phyloP scores from a whole-genome alignment of 495 filamentous ascomycete genomes.

The Podospora comata region DNA sequence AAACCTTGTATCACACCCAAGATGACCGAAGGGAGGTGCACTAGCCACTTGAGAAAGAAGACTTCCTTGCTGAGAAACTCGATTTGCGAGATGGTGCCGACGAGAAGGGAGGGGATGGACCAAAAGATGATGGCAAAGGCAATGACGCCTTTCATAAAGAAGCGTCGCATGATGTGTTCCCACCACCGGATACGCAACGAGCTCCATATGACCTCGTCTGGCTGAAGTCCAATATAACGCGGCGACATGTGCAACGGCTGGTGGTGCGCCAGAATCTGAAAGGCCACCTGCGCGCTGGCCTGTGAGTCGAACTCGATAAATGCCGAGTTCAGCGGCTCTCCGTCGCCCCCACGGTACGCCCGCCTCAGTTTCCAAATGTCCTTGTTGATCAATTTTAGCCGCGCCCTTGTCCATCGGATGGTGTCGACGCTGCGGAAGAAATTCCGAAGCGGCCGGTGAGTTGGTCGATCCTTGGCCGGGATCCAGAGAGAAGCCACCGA shows the following conservation, averaged over 20 bases:
- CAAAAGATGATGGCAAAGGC: slow-evolving; percentile 77
- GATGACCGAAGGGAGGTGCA: slow-evolving; percentile 60
- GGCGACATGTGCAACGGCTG: slow-evolving; percentile 79
- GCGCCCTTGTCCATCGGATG: slow-evolving; percentile 76
- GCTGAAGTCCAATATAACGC: slow-evolving; percentile 74
- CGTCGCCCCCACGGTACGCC: slow-evolving; percentile 46
- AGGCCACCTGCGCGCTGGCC: slow-evolving; percentile 75
- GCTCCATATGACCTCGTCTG: slow-evolving; percentile 78
- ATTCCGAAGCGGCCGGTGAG: slow-evolving; percentile 47
- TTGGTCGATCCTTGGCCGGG: slow-evolving; percentile 56
- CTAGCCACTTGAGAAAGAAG: slow-evolving; percentile 65
- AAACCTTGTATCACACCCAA: slow-evolving; percentile 74
- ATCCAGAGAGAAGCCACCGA: slow-evolving; percentile 76
- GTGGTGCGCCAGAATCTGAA: slow-evolving; percentile 75
- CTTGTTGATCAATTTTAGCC: slow-evolving; percentile 69
- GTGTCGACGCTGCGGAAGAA: slow-evolving; percentile 67
- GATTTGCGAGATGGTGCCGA: slow-evolving; percentile 79
- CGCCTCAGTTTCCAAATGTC: slow-evolving; percentile 61
- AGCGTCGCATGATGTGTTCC: slow-evolving; percentile 67
- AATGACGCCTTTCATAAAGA: slow-evolving; percentile 62
- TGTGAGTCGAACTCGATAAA: slow-evolving; percentile 83
- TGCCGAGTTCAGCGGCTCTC: slow-evolving; percentile 55
- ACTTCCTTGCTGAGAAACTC: slow-evolving; percentile 58
- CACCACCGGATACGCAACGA: slow-evolving; percentile 80
- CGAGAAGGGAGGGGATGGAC: slow-evolving; percentile 79